Percentiles rank a stretch among this genome's conserved stretches.
Evolutionary conservation across 768 basidiomycete genomes (phyloP).

Genomic region (Macrolepiota albuminosa): DNA sequence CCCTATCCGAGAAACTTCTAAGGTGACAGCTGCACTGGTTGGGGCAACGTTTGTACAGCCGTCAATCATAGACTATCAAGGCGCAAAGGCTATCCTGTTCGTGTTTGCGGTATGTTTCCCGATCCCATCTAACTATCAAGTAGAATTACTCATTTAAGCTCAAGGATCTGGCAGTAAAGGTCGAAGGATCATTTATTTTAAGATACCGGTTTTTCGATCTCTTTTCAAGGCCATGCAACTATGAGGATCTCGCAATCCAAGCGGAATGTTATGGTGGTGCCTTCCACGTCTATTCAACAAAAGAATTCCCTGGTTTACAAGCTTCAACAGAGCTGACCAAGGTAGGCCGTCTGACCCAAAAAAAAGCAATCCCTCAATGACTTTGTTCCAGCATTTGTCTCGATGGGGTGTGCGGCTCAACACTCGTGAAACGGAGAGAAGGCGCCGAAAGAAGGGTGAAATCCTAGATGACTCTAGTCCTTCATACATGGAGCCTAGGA

Average conservation of each 20-base stretch:
- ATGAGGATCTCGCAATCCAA: conserved; percentile 39
- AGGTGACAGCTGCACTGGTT: conserved; percentile 48
- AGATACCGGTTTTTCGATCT: conserved; percentile 66
- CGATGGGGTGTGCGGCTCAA: conserved; percentile 57
- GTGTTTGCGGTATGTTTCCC: conserved; percentile 51
- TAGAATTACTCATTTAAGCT: background rate
- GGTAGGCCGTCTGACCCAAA: conserved; percentile 27
- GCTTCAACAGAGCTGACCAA: conserved; percentile 67
- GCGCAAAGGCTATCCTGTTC: conserved; percentile 53
- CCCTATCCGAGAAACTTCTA: conserved; percentile 44
- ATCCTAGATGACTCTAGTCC: background rate
- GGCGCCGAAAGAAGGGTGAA: conserved; percentile 37
- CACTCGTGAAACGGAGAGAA: conserved; percentile 54
- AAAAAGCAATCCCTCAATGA: background rate
- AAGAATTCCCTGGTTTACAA: conserved; percentile 64
- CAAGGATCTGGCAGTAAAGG: conserved; percentile 69
- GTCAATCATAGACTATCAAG: conserved; percentile 48
- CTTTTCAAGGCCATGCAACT: conserved; percentile 32
- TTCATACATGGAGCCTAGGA: background rate
- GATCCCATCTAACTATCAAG: background rate
- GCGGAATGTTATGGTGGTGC: conserved; percentile 62
- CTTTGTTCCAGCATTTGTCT: conserved; percentile 37
- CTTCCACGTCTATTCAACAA: conserved; percentile 67
- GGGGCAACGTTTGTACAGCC: conserved; percentile 62
- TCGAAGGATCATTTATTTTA: conserved; percentile 61